Evolutionary conservation across 2,329 filamentous ascomycete species (phyloP).

Genomic region (Hortaea sp.): DNA sequence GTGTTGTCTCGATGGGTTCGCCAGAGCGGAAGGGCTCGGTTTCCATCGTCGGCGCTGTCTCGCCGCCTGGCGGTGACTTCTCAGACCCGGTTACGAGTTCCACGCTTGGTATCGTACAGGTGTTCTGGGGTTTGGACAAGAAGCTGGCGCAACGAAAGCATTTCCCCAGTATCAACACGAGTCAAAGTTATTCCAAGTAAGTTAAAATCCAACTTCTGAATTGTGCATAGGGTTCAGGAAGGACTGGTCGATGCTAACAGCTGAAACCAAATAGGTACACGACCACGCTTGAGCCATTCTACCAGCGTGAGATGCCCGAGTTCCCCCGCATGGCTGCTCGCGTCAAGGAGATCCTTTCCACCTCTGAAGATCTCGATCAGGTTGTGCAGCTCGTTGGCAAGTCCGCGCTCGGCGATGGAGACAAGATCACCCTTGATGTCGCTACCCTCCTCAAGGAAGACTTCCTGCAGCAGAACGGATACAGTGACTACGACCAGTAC

Average conservation of each 20-base stretch:
- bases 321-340: slow-evolving; percentile 89
- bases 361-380: slow-evolving; percentile 95
- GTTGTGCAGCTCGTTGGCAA: slow-evolving; percentile 98
- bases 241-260: too few species aligned
- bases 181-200: slow-evolving; percentile 65
- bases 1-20: slow-evolving; percentile 74
- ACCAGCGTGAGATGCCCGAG: slow-evolving; percentile 85
- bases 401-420: slow-evolving; percentile 85
- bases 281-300: slow-evolving; percentile 77
- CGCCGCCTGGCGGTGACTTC: slow-evolving; percentile 96
- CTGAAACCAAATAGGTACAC: slow-evolving; percentile 62
- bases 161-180: slow-evolving; percentile 97
- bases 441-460: slow-evolving; percentile 92
- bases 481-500: slow-evolving; percentile 98
- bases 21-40: slow-evolving; percentile 85
- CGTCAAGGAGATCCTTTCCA: slow-evolving; percentile 85
- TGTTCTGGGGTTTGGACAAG: slow-evolving; percentile 99
- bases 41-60: slow-evolving; percentile 95
- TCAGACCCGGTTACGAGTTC: slow-evolving; percentile 92
- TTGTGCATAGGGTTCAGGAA: too few species aligned
- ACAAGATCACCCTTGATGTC: slow-evolving; percentile 97
- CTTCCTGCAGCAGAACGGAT: slow-evolving; percentile 97
- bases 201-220: too few species aligned
- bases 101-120: slow-evolving; percentile 93
- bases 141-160: slow-evolving; percentile 98